Percentiles rank a stretch among this genome's conserved stretches.
phyloP scores from a whole-genome alignment of 2,329 filamentous ascomycete genomes.

The Botrytis sinoallii region DNA sequence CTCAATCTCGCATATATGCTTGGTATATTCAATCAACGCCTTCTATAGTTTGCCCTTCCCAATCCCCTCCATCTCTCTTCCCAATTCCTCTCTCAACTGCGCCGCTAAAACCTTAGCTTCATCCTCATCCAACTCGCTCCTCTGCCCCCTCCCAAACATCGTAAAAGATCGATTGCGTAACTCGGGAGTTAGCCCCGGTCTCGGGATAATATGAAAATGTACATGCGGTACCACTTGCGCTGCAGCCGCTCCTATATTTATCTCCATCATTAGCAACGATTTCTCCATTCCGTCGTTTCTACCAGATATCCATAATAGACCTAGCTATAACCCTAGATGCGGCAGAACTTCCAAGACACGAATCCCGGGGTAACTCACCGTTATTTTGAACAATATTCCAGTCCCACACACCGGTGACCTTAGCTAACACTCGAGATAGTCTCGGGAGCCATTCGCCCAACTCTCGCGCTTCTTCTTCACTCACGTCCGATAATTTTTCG shows the following conservation, averaged over 20 bases:
- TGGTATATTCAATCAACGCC: neutral
- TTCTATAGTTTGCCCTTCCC: conserved; percentile 29
- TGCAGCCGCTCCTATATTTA: conserved; percentile 63
- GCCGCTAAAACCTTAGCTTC: conserved; percentile 62
- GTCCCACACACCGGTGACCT: conserved; percentile 68
- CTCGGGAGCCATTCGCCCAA: conserved; percentile 68
- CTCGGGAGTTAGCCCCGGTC: conserved; percentile 61
- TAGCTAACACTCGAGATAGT: conserved; percentile 67
- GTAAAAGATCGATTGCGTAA: conserved; percentile 60
- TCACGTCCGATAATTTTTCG: conserved; percentile 72
- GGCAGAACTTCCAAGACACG: conserved; percentile 1
- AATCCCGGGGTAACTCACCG: conserved; percentile 44
- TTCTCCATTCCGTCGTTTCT: neutral
- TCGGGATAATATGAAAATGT: conserved; percentile 91
- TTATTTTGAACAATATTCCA: conserved; percentile 99
- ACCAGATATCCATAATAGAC: neutral
- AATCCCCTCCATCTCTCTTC: conserved; percentile 43
- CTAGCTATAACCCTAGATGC: neutral
- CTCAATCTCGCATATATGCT: neutral
- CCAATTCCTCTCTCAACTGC: conserved; percentile 50
- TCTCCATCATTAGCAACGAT: conserved; percentile 17
- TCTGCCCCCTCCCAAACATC: conserved; percentile 74
- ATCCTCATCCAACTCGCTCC: conserved; percentile 74
- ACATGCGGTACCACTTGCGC: conserved; percentile 92
- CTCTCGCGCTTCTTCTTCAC: conserved; percentile 59